phyloP scores from a whole-genome alignment of 768 basidiomycete species.

The Jaapia argillacea region DNA sequence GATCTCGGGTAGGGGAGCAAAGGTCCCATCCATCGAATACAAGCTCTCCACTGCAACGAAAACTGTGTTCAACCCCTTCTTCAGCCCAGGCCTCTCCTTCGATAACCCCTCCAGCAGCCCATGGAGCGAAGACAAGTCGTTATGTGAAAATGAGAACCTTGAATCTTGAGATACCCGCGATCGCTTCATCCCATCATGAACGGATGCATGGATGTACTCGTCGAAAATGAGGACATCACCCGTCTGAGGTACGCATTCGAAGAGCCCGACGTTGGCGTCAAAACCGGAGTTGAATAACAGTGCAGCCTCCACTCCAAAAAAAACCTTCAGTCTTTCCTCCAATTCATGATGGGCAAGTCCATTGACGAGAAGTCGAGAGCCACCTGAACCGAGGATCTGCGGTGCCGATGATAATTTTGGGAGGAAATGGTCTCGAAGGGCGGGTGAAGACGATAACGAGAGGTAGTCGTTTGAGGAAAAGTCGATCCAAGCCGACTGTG shows the following conservation, averaged over 20 bases:
- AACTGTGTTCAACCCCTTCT: constrained; percentile 33
- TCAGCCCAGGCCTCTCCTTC: constrained; percentile 24
- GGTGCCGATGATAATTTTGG: constrained; percentile 34
- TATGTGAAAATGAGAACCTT: constrained; percentile 57
- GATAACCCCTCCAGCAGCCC: constrained; percentile 31
- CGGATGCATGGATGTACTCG: constrained; percentile 83
- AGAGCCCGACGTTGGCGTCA: constrained; percentile 87
- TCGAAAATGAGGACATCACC: constrained; percentile 78
- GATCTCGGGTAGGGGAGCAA: constrained; percentile 64
- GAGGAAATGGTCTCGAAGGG: constrained; percentile 52
- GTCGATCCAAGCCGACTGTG: constrained; percentile 33
- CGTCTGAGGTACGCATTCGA: constrained; percentile 66
- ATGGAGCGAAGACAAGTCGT: constrained; percentile 45
- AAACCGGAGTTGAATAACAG: constrained; percentile 90
- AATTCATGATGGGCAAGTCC: constrained; percentile 59
- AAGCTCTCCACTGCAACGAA: constrained; percentile 85
- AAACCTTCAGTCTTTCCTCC: constrained; percentile 54
- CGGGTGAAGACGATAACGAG: constrained; percentile 54
- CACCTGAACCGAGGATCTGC: constrained; percentile 77
- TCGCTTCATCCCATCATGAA: constrained; percentile 82
- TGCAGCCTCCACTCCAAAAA: constrained; percentile 56
- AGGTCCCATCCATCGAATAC: constrained; percentile 95
- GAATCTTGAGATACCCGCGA: constrained; percentile 28
- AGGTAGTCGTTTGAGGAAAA: constrained; percentile 94
- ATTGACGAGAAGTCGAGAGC: constrained; percentile 79